Conservation (phyloP, 2,329 filamentous ascomycete species). For the Fusarium sp. region DNA sequence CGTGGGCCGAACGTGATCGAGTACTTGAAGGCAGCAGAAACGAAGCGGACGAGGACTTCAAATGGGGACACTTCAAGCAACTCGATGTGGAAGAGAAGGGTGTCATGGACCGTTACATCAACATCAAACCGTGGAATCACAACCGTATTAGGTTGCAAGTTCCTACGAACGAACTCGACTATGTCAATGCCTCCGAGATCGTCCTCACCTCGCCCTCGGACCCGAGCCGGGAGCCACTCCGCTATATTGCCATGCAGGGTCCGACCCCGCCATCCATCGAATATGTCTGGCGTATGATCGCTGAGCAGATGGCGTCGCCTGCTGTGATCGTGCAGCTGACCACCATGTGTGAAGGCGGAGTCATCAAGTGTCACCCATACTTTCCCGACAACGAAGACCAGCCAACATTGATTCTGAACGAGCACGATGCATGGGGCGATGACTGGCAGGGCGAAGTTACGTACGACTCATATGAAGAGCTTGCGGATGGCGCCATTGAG, state of each 20-base stretch:
- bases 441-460: slow-evolving; percentile 76
- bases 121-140: slow-evolving; percentile 90
- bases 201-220: slow-evolving; percentile 60
- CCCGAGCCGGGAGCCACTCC: slow-evolving; percentile 54
- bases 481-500: slow-evolving; percentile 71
- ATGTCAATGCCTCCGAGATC: slow-evolving; percentile 86
- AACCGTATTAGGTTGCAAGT: slow-evolving; percentile 87
- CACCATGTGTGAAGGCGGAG: slow-evolving; percentile 80
- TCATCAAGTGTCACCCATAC: slow-evolving; percentile 91
- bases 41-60: slow-evolving; percentile 46
- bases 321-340: slow-evolving; percentile 96
- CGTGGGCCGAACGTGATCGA: slow-evolving; percentile 65
- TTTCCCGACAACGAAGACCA: slow-evolving; percentile 74
- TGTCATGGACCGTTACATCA: slow-evolving; percentile 82
- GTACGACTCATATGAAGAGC: slow-evolving; percentile 71
- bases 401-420: slow-evolving; percentile 68
- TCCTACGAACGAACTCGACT: slow-evolving; percentile 77
- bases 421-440: slow-evolving; percentile 72
- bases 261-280: slow-evolving; percentile 81
- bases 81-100: slow-evolving; percentile 45
- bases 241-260: slow-evolving; percentile 94
- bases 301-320: slow-evolving; percentile 77
- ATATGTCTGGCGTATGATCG: slow-evolving; percentile 97
- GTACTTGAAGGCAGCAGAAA: slow-evolving; percentile 54
- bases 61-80: slow-evolving; percentile 53